Conservation (phyloP, 768 basidiomycete species). For the Rhodotorula toruloides region DNA sequence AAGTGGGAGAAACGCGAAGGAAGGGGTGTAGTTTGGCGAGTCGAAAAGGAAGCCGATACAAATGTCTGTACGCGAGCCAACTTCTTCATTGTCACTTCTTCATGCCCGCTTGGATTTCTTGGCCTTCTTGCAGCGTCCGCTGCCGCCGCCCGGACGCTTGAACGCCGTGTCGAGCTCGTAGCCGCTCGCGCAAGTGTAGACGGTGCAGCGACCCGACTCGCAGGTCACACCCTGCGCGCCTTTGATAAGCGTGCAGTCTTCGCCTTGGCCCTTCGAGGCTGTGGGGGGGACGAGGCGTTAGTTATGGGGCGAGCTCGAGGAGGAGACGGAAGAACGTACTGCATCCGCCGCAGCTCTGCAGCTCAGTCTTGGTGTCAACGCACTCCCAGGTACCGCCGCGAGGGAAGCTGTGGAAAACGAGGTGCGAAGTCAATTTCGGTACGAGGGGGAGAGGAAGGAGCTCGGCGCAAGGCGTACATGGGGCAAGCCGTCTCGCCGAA, state of each 20-base stretch:
- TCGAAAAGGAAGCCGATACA: too few species aligned
- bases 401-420: conserved; percentile 19
- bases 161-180: conserved; percentile 18
- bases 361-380: conserved; percentile 9
- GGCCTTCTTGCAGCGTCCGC: conserved; percentile 24
- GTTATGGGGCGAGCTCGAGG: neutral
- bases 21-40: too few species aligned
- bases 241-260: conserved; percentile 53
- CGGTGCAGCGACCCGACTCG: conserved; percentile 47
- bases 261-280: conserved; percentile 45
- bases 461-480: conserved; percentile 26
- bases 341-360: conserved; percentile 36
- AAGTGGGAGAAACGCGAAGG: too few species aligned
- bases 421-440: neutral
- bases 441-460: neutral
- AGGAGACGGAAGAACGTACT: conserved; percentile 4
- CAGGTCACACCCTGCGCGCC: conserved; percentile 50
- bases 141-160: conserved; percentile 11
- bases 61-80: too few species aligned
- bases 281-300: neutral
- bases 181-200: conserved; percentile 47
- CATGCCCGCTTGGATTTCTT: neutral
- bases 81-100: too few species aligned
- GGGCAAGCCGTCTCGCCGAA: conserved; percentile 34
- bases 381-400: conserved; percentile 32